These are phyloP conservation scores for Xylariales sp. DNA, from an alignment of 2,329 filamentous ascomycete genomes.

Conservation along the genomic window DNA sequence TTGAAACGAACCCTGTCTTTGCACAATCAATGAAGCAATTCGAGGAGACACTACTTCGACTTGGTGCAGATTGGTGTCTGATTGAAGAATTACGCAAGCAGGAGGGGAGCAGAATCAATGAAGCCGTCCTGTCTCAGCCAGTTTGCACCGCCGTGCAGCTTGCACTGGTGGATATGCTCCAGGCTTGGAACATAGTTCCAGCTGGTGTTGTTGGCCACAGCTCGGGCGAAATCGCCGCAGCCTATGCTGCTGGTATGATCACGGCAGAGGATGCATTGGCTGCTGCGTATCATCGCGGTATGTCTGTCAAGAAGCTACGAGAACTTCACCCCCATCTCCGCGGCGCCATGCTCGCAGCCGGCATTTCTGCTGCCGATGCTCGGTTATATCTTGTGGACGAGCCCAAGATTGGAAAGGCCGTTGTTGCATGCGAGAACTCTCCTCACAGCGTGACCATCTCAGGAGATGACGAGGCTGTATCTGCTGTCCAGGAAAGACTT, in stretches of 20 bases:
- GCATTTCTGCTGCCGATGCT: background rate
- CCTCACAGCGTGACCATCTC: slow-evolving; percentile 28
- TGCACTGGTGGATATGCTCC: slow-evolving; percentile 2
- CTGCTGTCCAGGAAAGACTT: slow-evolving; percentile 15
- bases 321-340: background rate
- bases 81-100: background rate
- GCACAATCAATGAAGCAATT: background rate
- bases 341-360: background rate
- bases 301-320: background rate
- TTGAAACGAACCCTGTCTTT: background rate
- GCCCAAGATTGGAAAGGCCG: background rate
- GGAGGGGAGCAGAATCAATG: background rate
- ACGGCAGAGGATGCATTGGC: slow-evolving; percentile 13
- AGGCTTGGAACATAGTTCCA: slow-evolving; percentile 10
- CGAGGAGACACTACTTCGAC: background rate
- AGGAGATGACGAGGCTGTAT: slow-evolving; percentile 20
- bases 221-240: slow-evolving; percentile 28
- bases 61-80: slow-evolving; percentile 1
- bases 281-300: slow-evolving; percentile 9
- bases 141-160: background rate
- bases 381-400: background rate
- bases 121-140: background rate
- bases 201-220: slow-evolving; percentile 17
- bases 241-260: slow-evolving; percentile 26
- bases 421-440: slow-evolving; percentile 19